Conservation (phyloP, 2,329 filamentous ascomycete genomes). For the Leptographium lundbergii region DNA sequence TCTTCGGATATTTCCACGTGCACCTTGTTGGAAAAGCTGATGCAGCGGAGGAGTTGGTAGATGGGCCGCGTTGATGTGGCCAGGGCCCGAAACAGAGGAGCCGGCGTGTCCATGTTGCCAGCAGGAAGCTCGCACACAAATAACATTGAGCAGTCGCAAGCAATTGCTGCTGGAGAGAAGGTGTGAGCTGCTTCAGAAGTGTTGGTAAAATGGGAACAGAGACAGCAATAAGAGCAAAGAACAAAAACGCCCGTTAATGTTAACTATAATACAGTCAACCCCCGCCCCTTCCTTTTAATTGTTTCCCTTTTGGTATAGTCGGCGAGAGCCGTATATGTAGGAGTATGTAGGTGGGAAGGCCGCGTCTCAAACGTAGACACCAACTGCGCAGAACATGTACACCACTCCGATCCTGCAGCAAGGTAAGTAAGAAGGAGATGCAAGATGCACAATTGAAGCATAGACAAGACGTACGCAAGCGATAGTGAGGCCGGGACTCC, state of each 20-base stretch:
- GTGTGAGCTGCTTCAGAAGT: background rate
- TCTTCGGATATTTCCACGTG: conserved; percentile 67
- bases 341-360: background rate
- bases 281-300: background rate
- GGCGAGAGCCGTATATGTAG: background rate
- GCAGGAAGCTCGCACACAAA: background rate
- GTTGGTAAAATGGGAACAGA: background rate
- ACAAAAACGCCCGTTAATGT: conserved; percentile 4
- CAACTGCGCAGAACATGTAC: conserved; percentile 97
- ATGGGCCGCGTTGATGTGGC: conserved; percentile 68
- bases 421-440: background rate
- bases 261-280: conserved; percentile 27
- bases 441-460: background rate
- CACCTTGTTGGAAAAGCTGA: conserved; percentile 45
- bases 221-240: background rate
- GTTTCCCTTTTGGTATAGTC: background rate
- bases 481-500: conserved; percentile 80
- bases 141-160: background rate
- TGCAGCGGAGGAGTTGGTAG: conserved; percentile 48
- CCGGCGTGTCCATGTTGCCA: conserved; percentile 12
- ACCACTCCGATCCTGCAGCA: conserved; percentile 70
- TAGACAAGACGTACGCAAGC: conserved; percentile 58
- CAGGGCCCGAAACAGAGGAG: conserved; percentile 58
- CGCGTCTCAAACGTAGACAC: conserved; percentile 75
- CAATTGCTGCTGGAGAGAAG: background rate